A percentile compares a stretch with the other conserved stretches of the same genome.
Evolutionary conservation across 139 green algal genomes (phyloP).

Genomic region (Dunaliella sp.): DNA sequence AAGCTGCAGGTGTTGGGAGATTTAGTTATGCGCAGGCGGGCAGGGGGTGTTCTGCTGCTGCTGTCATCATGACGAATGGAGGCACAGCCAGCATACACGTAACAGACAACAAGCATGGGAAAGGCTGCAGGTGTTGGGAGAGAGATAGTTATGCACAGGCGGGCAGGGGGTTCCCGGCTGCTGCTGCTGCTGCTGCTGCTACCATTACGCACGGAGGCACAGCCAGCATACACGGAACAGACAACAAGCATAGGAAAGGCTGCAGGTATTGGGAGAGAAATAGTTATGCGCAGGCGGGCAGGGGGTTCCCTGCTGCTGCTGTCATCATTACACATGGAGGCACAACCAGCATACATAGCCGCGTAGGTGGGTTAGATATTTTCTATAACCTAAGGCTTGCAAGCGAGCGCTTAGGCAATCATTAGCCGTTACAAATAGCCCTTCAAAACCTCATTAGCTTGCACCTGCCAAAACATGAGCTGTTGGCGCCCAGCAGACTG

Average conservation of each 20-base stretch:
- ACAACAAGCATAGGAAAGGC: neutral
- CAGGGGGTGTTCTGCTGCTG: neutral
- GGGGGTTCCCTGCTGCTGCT: neutral
- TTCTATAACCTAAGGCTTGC: too few species aligned
- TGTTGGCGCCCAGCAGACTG: too few species aligned
- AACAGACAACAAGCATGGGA: neutral
- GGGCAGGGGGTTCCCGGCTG: too few species aligned
- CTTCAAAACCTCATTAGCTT: too few species aligned
- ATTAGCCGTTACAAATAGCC: too few species aligned
- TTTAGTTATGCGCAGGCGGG: neutral
- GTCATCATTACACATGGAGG: neutral
- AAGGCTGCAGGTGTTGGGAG: too few species aligned
- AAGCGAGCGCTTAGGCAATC: too few species aligned
- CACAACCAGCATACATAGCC: neutral
- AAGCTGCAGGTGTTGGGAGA: too few species aligned
- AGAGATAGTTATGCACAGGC: too few species aligned
- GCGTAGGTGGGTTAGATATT: too few species aligned
- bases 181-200: neutral
- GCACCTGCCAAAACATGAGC: too few species aligned
- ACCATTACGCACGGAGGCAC: neutral
- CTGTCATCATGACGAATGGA: neutral
- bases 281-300: neutral
- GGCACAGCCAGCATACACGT: neutral
- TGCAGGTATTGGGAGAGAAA: too few species aligned
- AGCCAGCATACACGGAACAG: neutral